Evolutionary conservation across 805 yeast genomes (phyloP), one percentile per base, ranked within the genome.

Genomic region (Clavispora carvajalis): DNA sequence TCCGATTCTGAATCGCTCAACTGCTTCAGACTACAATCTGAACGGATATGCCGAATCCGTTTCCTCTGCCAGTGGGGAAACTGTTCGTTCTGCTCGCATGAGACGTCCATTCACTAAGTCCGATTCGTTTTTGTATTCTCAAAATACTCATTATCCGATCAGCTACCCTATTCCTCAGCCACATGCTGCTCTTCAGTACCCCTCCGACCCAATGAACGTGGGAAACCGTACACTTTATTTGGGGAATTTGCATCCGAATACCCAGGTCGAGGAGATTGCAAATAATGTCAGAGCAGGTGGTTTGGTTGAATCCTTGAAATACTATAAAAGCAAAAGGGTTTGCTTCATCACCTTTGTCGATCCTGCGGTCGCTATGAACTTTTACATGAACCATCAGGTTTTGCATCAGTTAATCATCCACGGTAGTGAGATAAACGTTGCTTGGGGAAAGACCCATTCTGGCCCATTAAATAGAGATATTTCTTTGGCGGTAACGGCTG

Each of bases 281-380:
- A 85, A 85, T 54, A 78, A 76, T 34, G 80, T 84, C 22, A 71
- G 90, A 51, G 91, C 72, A 9, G 74, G 91, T 31, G 95, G 95
- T n/a, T 62, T 79, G 15, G 67, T 85, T 31, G 89, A 85, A 54
- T 59, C 64, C 8, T 70, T 85, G 35, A 79, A 73, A 44, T 61
- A 64, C 40, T 63, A 76, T 39, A 72, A 73, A 3, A 75, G 72
- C 4, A 78, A 73, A 52, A 73, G 69, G 37, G 73, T 79, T 37
- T 83, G 90, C 52, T 85, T 85, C 54, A 64, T 85, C 10, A 82
- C 88, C 0, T 85, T 85, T 51, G 61, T 85, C 35, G 82, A 81
- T 42, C 71, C 85, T 5, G 58, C 70, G 12, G 69, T 82, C 13
- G 89, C 91, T 0, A 75, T 79, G 11, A 80, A 80, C 48, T 83